Conservation (phyloP, 495 filamentous ascomycete species). For the Podospora conica region DNA sequence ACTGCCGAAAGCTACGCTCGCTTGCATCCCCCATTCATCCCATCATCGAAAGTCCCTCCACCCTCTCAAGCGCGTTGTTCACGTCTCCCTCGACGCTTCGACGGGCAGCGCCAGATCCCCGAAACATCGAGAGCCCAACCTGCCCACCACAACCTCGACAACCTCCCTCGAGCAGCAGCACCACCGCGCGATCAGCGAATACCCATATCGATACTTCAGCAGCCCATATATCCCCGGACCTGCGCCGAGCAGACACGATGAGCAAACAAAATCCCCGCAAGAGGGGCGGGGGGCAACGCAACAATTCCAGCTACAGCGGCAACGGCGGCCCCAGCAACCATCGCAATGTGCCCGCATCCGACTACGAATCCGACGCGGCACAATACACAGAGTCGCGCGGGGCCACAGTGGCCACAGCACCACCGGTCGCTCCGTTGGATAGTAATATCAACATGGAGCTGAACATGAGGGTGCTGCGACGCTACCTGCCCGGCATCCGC, state of each 20-base stretch:
- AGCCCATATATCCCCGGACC: not conserved
- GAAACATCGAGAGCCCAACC: not conserved
- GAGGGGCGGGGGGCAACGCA: conserved; percentile 25
- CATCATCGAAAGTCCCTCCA: not conserved
- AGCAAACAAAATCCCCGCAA: conserved; percentile 31
- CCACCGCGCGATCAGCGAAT: not conserved
- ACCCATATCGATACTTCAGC: not conserved
- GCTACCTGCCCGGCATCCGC: conserved; percentile 62
- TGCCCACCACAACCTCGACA: not conserved
- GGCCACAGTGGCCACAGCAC: conserved; percentile 14
- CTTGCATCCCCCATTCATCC: not conserved
- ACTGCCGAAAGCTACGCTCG: not conserved
- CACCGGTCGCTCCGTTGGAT: conserved; percentile 25
- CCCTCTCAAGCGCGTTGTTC: not conserved
- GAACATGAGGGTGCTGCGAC: conserved; percentile 71
- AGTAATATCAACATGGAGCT: conserved; percentile 68
- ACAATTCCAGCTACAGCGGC: conserved; percentile 32
- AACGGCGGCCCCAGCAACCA: not conserved
- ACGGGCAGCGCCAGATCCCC: not conserved
- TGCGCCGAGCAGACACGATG: conserved; percentile 19
- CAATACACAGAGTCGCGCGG: conserved; percentile 35
- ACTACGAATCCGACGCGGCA: conserved; percentile 57
- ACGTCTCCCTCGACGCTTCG: not conserved
- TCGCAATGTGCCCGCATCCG: conserved; percentile 41
- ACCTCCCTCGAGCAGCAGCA: not conserved